Evolutionary conservation across 176 grass and related monocot genomes (phyloP).

Genomic region (Alopecurus myosuroides): DNA sequence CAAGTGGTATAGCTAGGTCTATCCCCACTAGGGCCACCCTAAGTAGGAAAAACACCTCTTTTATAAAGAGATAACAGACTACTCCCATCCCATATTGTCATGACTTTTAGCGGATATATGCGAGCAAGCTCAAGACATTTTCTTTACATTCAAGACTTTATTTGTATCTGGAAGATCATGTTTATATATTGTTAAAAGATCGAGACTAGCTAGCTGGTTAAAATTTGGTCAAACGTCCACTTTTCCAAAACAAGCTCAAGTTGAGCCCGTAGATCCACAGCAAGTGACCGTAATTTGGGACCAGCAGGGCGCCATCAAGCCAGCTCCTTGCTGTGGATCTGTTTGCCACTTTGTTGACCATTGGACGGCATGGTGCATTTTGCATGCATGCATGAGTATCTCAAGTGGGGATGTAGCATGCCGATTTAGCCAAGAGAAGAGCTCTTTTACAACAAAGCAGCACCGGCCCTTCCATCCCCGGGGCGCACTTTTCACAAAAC

Average conservation of each 20-base stretch:
- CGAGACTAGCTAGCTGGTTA: not conserved
- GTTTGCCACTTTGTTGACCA: slow-evolving; percentile 18
- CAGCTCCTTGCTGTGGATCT: slow-evolving; percentile 9
- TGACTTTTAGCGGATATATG: too few relatives aligned
- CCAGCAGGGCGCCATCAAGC: not conserved
- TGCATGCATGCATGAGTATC: not conserved
- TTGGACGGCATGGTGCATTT: slow-evolving; percentile 3
- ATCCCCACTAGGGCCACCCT: not conserved
- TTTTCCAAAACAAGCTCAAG: not conserved
- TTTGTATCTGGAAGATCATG: not conserved
- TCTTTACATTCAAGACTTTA: not conserved
- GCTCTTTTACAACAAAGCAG: not conserved
- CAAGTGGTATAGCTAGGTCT: not conserved
- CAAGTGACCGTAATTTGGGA: not conserved
- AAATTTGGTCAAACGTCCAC: not conserved
- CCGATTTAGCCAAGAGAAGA: not conserved
- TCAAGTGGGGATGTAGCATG: not conserved
- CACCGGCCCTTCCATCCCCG: not conserved
- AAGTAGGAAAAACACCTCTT: not conserved
- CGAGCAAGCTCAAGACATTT: not conserved
- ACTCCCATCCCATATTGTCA: not conserved
- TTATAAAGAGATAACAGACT: not conserved
- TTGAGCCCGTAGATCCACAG: not conserved
- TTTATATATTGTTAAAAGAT: not conserved
- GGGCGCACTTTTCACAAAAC: not conserved